phyloP scores from a whole-genome alignment of 306 rosid genomes.

The Luffa acutangula region DNA sequence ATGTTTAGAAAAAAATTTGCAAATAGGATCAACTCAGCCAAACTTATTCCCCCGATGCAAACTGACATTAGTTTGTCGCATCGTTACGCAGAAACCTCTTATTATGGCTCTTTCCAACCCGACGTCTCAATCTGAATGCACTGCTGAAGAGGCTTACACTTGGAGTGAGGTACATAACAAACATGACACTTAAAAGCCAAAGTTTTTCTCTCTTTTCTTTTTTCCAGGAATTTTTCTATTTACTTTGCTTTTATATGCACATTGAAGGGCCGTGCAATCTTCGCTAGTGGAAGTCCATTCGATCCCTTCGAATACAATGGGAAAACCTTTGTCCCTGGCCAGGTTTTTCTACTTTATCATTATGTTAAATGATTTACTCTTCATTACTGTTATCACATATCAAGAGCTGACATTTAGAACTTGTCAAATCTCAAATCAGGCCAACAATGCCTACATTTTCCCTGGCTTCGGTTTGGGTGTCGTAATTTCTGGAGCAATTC shows the following conservation, averaged over 20 bases:
- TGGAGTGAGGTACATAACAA: constrained; percentile 57
- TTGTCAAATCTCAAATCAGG: constrained; percentile 29
- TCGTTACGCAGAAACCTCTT: constrained; percentile 60
- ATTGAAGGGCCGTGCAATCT: constrained; percentile 72
- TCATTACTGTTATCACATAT: neutral
- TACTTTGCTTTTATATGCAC: constrained; percentile 3
- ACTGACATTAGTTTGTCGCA: neutral
- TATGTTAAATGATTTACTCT: neutral
- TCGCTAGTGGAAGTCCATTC: constrained; percentile 93
- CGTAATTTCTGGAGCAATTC: constrained; percentile 83
- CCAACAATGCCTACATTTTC: constrained; percentile 93
- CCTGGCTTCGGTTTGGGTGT: constrained; percentile 85
- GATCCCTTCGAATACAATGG: constrained; percentile 73
- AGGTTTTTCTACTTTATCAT: constrained; percentile 28
- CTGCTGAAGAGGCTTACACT: constrained; percentile 83
- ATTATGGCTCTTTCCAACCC: constrained; percentile 92
- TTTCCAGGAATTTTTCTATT: neutral
- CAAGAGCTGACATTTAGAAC: neutral
- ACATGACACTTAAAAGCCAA: neutral
- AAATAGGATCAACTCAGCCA: neutral
- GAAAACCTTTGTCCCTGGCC: constrained; percentile 58
- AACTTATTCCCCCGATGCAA: neutral
- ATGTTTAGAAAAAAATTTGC: neutral
- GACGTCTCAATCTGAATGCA: constrained; percentile 86
- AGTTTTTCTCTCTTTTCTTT: neutral